A percentile compares a stretch with the other conserved stretches of the same genome.
Evolutionary conservation across 768 basidiomycete genomes (phyloP).

Genomic region (Rubroboletus satanas): DNA sequence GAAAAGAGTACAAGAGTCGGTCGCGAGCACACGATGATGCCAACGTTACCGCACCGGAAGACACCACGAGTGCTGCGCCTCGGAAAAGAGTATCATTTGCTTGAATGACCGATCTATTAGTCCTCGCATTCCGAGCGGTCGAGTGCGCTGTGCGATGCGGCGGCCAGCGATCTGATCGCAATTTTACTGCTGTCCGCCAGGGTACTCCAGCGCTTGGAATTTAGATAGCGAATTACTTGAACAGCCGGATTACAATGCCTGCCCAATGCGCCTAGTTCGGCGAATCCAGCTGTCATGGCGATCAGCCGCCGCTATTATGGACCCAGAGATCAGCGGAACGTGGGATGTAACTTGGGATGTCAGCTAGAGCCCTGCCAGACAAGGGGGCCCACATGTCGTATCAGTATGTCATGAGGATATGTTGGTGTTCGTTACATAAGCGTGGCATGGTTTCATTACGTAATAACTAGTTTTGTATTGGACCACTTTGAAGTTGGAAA

Average conservation of each 20-base stretch:
- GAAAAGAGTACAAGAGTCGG: conserved; percentile 22
- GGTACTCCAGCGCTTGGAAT: not conserved
- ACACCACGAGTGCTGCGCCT: conserved; percentile 13
- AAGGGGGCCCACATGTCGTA: not conserved
- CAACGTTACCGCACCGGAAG: conserved; percentile 11
- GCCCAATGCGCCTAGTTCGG: conserved; percentile 17
- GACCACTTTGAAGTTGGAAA: too few species aligned
- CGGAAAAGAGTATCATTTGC: conserved; percentile 35
- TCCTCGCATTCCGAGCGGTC: conserved; percentile 18
- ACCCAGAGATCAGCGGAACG: conserved; percentile 13
- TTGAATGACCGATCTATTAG: conserved; percentile 20
- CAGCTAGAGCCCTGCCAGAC: conserved; percentile 1
- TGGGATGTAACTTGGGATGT: not conserved
- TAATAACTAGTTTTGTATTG: conserved; percentile 2
- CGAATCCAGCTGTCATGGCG: conserved; percentile 16
- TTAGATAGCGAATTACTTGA: conserved; percentile 15
- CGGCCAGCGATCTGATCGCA: conserved; percentile 27
- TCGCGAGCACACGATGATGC: conserved; percentile 9
- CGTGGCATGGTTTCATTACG: not conserved
- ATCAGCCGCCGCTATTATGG: conserved; percentile 16
- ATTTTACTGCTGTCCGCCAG: conserved; percentile 10
- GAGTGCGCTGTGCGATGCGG: conserved; percentile 1
- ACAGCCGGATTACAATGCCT: conserved; percentile 5
- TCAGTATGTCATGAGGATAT: not conserved
- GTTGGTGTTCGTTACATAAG: conserved; percentile 10